Conservation (phyloP, 2,329 filamentous ascomycete genomes). For the Pyrenochaeta sp. region DNA sequence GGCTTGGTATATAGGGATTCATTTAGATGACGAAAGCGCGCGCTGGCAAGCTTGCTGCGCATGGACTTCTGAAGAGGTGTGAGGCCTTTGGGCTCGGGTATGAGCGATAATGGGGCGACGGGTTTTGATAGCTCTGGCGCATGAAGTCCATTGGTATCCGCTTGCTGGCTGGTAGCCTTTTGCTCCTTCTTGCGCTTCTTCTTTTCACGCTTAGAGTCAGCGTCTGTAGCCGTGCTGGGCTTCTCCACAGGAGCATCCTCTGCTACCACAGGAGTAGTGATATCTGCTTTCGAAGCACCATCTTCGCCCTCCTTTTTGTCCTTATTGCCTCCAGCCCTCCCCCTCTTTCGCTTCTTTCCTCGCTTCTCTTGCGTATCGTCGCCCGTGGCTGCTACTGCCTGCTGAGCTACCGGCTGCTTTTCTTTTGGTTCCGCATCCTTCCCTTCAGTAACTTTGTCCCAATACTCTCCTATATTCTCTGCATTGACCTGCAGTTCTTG, state of each 20-base stretch:
- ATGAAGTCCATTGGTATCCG: slow-evolving; percentile 5
- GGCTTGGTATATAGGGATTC: slow-evolving; percentile 94
- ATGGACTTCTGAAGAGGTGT: slow-evolving; percentile 94
- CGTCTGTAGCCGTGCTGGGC: slow-evolving; percentile 16
- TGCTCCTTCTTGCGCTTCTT: slow-evolving; percentile 47
- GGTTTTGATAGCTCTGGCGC: slow-evolving; percentile 34
- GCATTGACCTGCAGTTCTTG: slow-evolving; percentile 84
- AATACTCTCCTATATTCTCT: slow-evolving; percentile 60
- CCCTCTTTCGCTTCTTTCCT: slow-evolving; percentile 43
- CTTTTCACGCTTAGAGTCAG: slow-evolving; percentile 42
- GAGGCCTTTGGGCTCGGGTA: slow-evolving; percentile 65
- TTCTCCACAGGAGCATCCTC: slow-evolving; percentile 30
- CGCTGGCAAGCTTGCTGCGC: slow-evolving; percentile 92
- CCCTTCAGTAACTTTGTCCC: slow-evolving; percentile 54
- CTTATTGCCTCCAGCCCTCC: slow-evolving; percentile 35
- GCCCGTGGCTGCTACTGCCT: slow-evolving; percentile 33
- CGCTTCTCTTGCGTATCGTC: slow-evolving; percentile 48
- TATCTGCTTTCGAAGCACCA: slow-evolving; percentile 19
- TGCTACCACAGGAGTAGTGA: slow-evolving; percentile 35
- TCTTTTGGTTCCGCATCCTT: slow-evolving; percentile 59
- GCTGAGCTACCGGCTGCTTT: slow-evolving; percentile 67
- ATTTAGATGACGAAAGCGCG: slow-evolving; percentile 96
- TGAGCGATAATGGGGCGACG: slow-evolving; percentile 45
- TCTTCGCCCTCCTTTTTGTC: slow-evolving; percentile 34
- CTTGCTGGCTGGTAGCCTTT: slow-evolving; percentile 29